Evolutionary conservation across 192 early-diverging fungal species (phyloP), one percentile per base, ranked within the genome.

Genomic region (Coemansia sp.): DNA sequence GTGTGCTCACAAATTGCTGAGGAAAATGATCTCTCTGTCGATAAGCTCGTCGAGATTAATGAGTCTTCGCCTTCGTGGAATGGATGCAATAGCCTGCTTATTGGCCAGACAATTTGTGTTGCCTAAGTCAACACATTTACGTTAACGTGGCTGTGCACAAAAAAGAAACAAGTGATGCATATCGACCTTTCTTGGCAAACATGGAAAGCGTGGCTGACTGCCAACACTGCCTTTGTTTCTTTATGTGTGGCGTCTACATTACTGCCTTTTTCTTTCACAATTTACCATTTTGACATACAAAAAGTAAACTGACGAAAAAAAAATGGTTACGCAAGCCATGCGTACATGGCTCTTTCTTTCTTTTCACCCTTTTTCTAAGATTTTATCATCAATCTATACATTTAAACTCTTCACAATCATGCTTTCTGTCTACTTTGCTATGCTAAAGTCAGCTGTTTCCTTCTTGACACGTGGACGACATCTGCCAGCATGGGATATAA

Each of bases 1-100:
- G 19, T 76, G 73, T 81, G 78, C 64, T 69, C 73, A 7, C 36
- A n/a, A 9, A 81, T 81, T 44, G 73, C 74, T 1, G 34, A 31
- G 0, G 10, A 64, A 2, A 46, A 70, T 48, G 63, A 37, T 1
- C 51, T 76, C 27, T 71, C 78, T 9, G 58, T 76, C 12, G 27
- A 32, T 3, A 39, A 74, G 34, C 61, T 81, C 3, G 11, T 76
- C 4, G 39, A 69, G 21, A 15, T 69, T 12, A 81, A 81, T 39
- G 37, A 57, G 21, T 9, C 44, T 5, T 15, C 23, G 21, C 61
- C 70, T 5, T 14, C 5, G 6, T 81, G 78, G 78, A 60, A 38
- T 4, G 78, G 78, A 8, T 81, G 78, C 32, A 67, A 23, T 25
- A 62, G 58, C 1, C 64, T 81, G 9, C 37, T 57, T 53, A 60